phyloP scores from a whole-genome alignment of 306 rosid species.

The Inga laurina region DNA sequence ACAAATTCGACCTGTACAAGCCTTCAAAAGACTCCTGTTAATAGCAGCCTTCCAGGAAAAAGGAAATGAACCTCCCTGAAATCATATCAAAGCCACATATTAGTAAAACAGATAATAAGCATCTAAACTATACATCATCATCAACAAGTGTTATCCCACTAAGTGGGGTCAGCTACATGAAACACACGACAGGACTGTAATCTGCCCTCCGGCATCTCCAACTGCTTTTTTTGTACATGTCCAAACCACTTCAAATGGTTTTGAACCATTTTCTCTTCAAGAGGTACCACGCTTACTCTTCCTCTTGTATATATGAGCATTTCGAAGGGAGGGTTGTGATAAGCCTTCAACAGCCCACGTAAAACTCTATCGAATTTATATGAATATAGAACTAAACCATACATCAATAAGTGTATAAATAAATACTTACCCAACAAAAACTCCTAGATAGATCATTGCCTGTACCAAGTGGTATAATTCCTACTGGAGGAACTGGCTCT shows the following conservation, averaged over 20 bases:
- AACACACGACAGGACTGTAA: no score
- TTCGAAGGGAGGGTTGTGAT: no score
- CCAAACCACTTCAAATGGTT: no score
- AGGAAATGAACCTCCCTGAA: constrained; percentile 98
- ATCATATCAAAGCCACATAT: constrained; percentile 36
- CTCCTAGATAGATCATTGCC: constrained; percentile 97
- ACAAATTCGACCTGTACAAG: constrained; percentile 57
- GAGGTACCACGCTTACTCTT: no score
- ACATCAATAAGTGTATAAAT: constrained; percentile 21
- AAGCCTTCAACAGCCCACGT: no score
- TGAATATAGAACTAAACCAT: not conserved
- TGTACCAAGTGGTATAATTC: constrained; percentile 89
- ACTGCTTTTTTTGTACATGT: no score
- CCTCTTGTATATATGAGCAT: no score
- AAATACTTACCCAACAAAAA: constrained; percentile 84
- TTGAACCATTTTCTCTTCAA: no score
- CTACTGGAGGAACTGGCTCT: constrained; percentile 87
- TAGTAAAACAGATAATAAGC: constrained; percentile 32
- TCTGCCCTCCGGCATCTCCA: no score
- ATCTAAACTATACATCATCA: not conserved
- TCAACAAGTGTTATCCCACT: no score
- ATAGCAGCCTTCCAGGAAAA: constrained; percentile 88
- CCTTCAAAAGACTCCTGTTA: constrained; percentile 68
- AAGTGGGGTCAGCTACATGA: no score
- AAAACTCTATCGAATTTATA: no score